Evolutionary conservation across 495 filamentous ascomycete species (phyloP).

Genomic region (Hypoxylon subgilvum): DNA sequence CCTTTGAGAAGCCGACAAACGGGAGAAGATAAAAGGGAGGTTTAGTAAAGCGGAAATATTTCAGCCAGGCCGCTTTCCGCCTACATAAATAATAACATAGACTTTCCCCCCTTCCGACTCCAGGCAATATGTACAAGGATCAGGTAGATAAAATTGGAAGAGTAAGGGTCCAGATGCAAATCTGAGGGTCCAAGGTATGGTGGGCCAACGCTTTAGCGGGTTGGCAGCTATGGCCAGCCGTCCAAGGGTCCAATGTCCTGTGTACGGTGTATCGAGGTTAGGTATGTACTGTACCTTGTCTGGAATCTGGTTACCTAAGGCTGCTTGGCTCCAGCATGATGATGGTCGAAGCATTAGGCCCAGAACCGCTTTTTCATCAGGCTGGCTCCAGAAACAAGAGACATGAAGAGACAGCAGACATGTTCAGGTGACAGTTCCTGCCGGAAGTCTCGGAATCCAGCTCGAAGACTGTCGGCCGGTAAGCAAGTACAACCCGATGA

Average conservation of each 20-base stretch:
- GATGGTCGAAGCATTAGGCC: too few relatives aligned
- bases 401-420: too few relatives aligned
- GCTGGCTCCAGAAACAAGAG: too few relatives aligned
- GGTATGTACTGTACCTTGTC: too few relatives aligned
- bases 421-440: constrained; percentile 24
- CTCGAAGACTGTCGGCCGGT: constrained; percentile 14
- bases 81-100: too few relatives aligned
- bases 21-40: constrained; percentile 3
- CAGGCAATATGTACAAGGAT: not conserved
- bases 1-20: not conserved
- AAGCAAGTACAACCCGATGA: constrained; percentile 16
- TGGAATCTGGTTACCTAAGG: too few relatives aligned
- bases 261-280: too few relatives aligned
- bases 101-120: not conserved
- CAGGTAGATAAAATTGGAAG: constrained; percentile 13
- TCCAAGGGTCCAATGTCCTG: too few relatives aligned
- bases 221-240: too few relatives aligned
- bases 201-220: too few relatives aligned
- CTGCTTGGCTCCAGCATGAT: not conserved
- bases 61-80: constrained; percentile 18
- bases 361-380: too few relatives aligned
- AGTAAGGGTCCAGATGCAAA: constrained; percentile 8
- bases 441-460: constrained; percentile 35
- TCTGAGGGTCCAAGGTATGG: constrained; percentile 12
- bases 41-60: constrained; percentile 1